phyloP scores from a whole-genome alignment of 2,329 filamentous ascomycete genomes.

The Drechslera avenae region DNA sequence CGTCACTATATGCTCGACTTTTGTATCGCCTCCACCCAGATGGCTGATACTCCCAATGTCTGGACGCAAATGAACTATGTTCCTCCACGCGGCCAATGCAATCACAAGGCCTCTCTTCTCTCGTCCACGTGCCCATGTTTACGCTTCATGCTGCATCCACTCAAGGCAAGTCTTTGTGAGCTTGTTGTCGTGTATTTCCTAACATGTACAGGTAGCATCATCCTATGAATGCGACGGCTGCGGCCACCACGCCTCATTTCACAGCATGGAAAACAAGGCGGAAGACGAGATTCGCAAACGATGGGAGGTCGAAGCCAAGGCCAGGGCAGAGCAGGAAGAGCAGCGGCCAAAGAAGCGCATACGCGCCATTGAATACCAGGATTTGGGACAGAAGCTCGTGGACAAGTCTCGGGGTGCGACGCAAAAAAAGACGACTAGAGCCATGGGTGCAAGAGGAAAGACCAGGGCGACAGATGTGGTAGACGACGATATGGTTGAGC shows the following conservation, averaged over 20 bases:
- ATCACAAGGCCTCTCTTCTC: slow-evolving; percentile 55
- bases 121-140: slow-evolving; percentile 57
- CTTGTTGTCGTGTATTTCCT: background rate
- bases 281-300: slow-evolving; percentile 56
- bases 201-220: slow-evolving; percentile 48
- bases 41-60: slow-evolving; percentile 47
- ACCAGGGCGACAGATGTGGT: slow-evolving; percentile 26
- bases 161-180: slow-evolving; percentile 50
- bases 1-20: slow-evolving; percentile 5
- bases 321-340: slow-evolving; percentile 21
- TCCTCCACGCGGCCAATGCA: slow-evolving; percentile 58
- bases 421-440: slow-evolving; percentile 12
- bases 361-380: slow-evolving; percentile 32
- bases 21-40: slow-evolving; percentile 3
- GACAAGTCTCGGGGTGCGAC: background rate
- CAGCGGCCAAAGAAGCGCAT: slow-evolving; percentile 35
- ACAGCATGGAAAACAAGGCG: slow-evolving; percentile 57
- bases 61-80: slow-evolving; percentile 59
- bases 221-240: slow-evolving; percentile 63
- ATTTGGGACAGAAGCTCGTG: background rate
- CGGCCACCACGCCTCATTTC: slow-evolving; percentile 60
- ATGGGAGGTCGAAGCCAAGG: slow-evolving; percentile 51
- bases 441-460: slow-evolving; percentile 16
- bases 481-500: slow-evolving; percentile 33
- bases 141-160: slow-evolving; percentile 62